Evolutionary conservation across 2,329 filamentous ascomycete species (phyloP), one percentile per base, ranked within the genome.

Genomic region (Colletotrichum echinochloae): DNA sequence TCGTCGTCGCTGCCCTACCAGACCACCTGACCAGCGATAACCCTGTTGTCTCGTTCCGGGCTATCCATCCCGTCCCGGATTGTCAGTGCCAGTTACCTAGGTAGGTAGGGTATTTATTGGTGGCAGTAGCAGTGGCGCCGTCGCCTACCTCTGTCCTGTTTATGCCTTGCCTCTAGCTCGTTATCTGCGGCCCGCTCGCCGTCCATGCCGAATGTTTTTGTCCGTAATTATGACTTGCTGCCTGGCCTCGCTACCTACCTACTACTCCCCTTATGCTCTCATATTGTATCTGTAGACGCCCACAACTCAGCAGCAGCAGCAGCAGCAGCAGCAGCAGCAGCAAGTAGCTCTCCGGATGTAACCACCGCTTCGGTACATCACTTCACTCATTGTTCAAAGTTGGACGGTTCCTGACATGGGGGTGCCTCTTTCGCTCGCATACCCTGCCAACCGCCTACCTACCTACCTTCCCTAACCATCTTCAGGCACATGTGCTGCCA

Each of bases 21-120:
- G 63, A 67, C 39, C 67, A 70, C 63, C 67, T 70, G 63, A 70
- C 67, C 55, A 48, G 39, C 56, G n/a, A 44, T 33, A 56, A 60
- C 67, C 64, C 63, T 66, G 67, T n/a, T 60, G 39, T 23, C 48
- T 65, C 52, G 54, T 23, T 30, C 46, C 44, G 28, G 55, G 66
- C 60, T 51, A 70, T 66, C 37, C 55, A 61, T 61, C 33, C 33
- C 33, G 41, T 66, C 46, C 54, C 48, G 66, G 54, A 49, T 35
- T 69, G 30, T 44, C 51, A 55, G 65, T 33, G 49, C 33, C 60
- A 51, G 51, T 28, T 64, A 44, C n/a, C n/a, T n/a, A n/a, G n/a
- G n/a, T 30, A n/a, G 61, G 9, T 11, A 48, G 44, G n/a, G 4
- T 48, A n/a, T 23, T 48, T n/a, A n/a, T n/a, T n/a, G n/a, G n/a